Evolutionary conservation across 495 filamentous ascomycete genomes (phyloP).

Genomic region (Astrothelium macrocarpum): DNA sequence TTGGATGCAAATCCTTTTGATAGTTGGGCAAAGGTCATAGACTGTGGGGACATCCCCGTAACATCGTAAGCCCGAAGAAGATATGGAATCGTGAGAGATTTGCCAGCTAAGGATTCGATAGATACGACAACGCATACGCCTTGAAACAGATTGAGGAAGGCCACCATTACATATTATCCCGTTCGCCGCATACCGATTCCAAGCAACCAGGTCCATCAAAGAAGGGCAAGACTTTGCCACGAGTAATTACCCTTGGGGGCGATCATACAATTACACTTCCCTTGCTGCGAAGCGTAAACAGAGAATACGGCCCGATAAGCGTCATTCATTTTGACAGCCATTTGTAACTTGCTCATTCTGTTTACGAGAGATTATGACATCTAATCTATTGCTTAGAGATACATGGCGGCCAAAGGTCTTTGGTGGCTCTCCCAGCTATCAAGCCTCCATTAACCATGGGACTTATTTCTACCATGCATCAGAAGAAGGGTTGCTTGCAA

Average conservation of each 20-base stretch:
- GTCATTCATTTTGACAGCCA: slow-evolving; percentile 39
- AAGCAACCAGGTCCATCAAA: slow-evolving; percentile 38
- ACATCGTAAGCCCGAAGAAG: slow-evolving; percentile 35
- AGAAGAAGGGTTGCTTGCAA: slow-evolving; percentile 63
- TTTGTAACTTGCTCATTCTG: slow-evolving; percentile 27
- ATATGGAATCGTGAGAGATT: not conserved
- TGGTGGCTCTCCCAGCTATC: slow-evolving; percentile 50
- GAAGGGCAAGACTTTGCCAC: slow-evolving; percentile 45
- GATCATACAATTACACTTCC: slow-evolving; percentile 58
- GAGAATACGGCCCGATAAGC: slow-evolving; percentile 34
- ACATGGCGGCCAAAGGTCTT: slow-evolving; percentile 59
- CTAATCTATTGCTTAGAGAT: slow-evolving; percentile 33
- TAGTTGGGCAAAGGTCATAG: slow-evolving; percentile 35
- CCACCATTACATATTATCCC: slow-evolving; percentile 34
- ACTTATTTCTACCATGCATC: slow-evolving; percentile 68
- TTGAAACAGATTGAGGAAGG: slow-evolving; percentile 37
- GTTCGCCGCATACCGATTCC: slow-evolving; percentile 42
- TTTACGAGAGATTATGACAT: not conserved
- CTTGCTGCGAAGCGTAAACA: slow-evolving; percentile 39
- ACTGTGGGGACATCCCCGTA: slow-evolving; percentile 36
- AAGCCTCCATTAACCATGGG: slow-evolving; percentile 73
- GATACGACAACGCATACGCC: slow-evolving; percentile 37
- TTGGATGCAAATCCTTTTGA: slow-evolving; percentile 37
- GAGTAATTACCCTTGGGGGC: slow-evolving; percentile 38
- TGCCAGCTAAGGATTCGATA: not conserved